phyloP scores from a whole-genome alignment of 352 stramenopile species.

The Globisporangium viniferum region DNA sequence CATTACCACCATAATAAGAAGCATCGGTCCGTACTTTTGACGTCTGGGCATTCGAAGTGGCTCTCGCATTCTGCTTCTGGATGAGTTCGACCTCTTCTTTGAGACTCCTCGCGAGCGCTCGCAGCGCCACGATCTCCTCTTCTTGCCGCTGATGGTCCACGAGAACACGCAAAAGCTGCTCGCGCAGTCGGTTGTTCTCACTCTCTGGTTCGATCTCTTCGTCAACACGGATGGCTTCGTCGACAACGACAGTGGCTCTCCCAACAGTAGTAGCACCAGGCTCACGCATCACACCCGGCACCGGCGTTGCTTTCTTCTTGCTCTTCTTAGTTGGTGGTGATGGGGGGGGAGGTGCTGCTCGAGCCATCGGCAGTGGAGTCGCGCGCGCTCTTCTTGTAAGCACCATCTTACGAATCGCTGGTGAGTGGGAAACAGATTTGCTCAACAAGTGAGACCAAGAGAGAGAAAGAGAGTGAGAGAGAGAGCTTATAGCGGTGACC shows the following conservation, averaged over 20 bases:
- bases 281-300: neutral
- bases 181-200: slow-evolving; percentile 32
- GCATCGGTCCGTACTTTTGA: neutral
- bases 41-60: neutral
- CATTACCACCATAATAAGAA: neutral
- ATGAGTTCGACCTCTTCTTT: slow-evolving; percentile 52
- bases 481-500: too few species aligned
- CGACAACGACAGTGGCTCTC: neutral
- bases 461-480: too few species aligned
- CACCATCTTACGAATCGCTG: neutral
- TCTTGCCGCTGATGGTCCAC: slow-evolving; percentile 45
- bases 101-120: slow-evolving; percentile 47
- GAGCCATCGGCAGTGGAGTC: neutral
- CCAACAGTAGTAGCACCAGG: neutral
- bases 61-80: slow-evolving; percentile 3
- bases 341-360: neutral
- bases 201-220: neutral
- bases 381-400: neutral
- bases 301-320: neutral
- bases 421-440: neutral
- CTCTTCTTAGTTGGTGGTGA: neutral
- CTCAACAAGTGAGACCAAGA: neutral
- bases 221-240: neutral
- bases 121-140: slow-evolving; percentile 58
- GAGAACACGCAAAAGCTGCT: slow-evolving; percentile 44